Evolutionary conservation across 1,284 basidiomycete genomes (phyloP), one percentile per base, ranked within the genome.

Genomic region (Rhodotorula sp.): DNA sequence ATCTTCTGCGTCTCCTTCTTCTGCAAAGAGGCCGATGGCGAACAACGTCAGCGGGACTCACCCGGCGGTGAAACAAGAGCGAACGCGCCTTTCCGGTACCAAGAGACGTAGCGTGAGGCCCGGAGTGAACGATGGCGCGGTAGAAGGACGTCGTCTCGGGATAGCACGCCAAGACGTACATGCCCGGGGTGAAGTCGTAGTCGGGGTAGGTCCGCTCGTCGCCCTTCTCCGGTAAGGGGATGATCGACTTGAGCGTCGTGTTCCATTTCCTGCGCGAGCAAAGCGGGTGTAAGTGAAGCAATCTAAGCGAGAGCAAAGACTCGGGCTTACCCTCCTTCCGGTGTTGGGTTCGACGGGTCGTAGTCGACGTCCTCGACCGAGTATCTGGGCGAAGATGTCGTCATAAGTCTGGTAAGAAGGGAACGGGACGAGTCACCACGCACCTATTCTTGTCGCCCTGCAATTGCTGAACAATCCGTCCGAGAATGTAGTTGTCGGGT

Each of bases 141-240:
- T 84, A 84, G 73, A 84, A 84, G 0, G 79, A 78, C 0, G 83
- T 84, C 13, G 84, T 84, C 51, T 84, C 83, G 11, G 84, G 84
- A 64, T 84, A 84, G 32, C 83, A 75, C 0, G 81, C 83, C 58
- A 84, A 78, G 49, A 84, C 82, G 46, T 74, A 68, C 2, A 80
- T 78, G 2, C 80, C 79, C 19, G 74, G 64, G 0, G 82, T 78
- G 63, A 79, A 81, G 53, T 80, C 79, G 39, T 80, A 78, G 52
- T 73, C 69, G 0, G 82, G 83, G 67, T 83, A 81, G 1, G 80
- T 79, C 0, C 78, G 75, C 8, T 46, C 52, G n/a, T 78, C 62
- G 17, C 80, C 74, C 5, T 79, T 77, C 63, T 83, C 81, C 0
- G 84, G 83, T 0, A 84, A 78, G 2, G 82, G 81, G 51, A 84